A percentile compares a stretch with the other conserved stretches of the same genome.
Evolutionary conservation across 352 stramenopile species (phyloP).

Genomic region (Thalassiosira livingstoniorum): DNA sequence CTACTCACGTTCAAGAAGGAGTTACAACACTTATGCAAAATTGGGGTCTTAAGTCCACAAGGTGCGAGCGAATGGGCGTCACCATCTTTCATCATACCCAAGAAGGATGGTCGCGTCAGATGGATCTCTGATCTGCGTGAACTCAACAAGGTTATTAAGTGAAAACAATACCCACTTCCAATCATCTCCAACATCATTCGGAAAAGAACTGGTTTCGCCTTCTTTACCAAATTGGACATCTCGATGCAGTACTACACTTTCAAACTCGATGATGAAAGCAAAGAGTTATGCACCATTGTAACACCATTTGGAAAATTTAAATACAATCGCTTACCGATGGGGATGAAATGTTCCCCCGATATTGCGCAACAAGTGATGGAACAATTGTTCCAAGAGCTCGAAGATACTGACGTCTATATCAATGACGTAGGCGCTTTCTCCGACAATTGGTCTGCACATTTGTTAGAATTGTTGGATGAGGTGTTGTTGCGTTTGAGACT

Average conservation of each 20-base stretch:
- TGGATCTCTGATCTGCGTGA: slow-evolving; percentile 61
- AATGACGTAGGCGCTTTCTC: slow-evolving; percentile 62
- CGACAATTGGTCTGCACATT: slow-evolving; percentile 42
- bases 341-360: slow-evolving; percentile 46
- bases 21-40: slow-evolving; percentile 12
- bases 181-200: slow-evolving; percentile 62
- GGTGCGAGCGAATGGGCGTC: not conserved
- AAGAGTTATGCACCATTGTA: slow-evolving; percentile 42
- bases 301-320: slow-evolving; percentile 35
- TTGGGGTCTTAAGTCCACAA: slow-evolving; percentile 30
- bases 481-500: too few species aligned
- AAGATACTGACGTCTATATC: slow-evolving; percentile 53
- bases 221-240: slow-evolving; percentile 61
- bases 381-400: slow-evolving; percentile 23
- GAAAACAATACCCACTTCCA: slow-evolving; percentile 53
- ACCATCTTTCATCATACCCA: slow-evolving; percentile 56
- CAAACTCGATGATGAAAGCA: slow-evolving; percentile 47
- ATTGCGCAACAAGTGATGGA: slow-evolving; percentile 64
- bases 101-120: slow-evolving; percentile 61
- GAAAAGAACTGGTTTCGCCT: slow-evolving; percentile 29
- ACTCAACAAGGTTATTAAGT: slow-evolving; percentile 61
- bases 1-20: slow-evolving; percentile 40
- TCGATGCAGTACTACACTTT: slow-evolving; percentile 62
- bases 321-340: slow-evolving; percentile 53
- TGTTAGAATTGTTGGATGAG: too few species aligned